Percentiles rank a stretch among this genome's conserved stretches.
phyloP scores from a whole-genome alignment of 345 rosid species.

The Brassica cretica region DNA sequence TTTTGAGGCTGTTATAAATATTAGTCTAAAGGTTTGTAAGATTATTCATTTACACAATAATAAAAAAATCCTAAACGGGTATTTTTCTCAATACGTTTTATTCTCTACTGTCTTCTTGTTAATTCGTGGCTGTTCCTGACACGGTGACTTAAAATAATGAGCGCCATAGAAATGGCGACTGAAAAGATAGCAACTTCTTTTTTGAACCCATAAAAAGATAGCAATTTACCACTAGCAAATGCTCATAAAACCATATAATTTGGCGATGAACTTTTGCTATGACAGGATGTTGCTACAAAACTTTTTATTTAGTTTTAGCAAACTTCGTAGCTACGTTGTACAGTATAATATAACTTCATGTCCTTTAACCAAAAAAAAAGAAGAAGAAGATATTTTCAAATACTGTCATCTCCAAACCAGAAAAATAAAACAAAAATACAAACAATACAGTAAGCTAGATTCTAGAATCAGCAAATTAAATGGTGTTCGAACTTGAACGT shows the following conservation, averaged over 20 bases:
- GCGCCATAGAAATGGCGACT: not conserved
- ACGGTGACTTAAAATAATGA: not conserved
- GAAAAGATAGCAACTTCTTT: not conserved
- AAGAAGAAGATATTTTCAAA: not conserved
- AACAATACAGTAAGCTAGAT: not conserved
- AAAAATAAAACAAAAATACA: not conserved
- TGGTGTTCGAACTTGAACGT: slow-evolving; percentile 24
- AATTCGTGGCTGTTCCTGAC: no score
- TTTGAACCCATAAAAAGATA: not conserved
- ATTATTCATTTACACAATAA: no score
- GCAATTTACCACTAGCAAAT: not conserved
- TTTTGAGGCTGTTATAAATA: no score
- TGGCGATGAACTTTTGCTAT: not conserved
- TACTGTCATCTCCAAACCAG: not conserved
- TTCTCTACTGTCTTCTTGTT: no score
- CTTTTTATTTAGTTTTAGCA: not conserved
- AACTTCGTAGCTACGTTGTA: not conserved
- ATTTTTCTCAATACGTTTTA: no score
- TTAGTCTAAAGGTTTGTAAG: no score
- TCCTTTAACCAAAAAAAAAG: not conserved
- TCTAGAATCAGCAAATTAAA: slow-evolving; percentile 15
- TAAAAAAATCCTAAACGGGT: not conserved
- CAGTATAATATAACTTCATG: not conserved
- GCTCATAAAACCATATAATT: not conserved
- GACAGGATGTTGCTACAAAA: not conserved